These are phyloP conservation scores for Aspergillus sclerotioniger DNA, from an alignment of 495 filamentous ascomycete genomes.

Conservation along the genomic window DNA sequence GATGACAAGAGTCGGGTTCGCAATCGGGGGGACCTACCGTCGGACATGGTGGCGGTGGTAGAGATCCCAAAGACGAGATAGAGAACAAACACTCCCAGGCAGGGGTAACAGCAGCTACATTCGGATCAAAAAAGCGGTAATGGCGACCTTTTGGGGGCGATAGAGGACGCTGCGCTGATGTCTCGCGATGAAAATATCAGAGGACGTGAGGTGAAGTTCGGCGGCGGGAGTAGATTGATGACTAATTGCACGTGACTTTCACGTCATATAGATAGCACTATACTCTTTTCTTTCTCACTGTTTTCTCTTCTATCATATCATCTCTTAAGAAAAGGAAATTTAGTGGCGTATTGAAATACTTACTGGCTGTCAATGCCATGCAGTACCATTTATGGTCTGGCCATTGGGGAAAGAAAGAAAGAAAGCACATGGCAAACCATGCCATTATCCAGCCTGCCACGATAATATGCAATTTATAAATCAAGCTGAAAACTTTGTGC, in stretches of 20 bases:
- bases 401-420: too few relatives aligned
- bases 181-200: constrained; percentile 13
- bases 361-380: too few relatives aligned
- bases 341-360: too few relatives aligned
- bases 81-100: constrained; percentile 30
- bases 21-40: constrained; percentile 46
- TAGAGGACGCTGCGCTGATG: constrained; percentile 18
- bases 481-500: too few relatives aligned
- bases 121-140: constrained; percentile 35
- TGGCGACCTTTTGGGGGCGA: constrained; percentile 27
- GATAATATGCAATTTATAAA: too few relatives aligned
- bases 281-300: too few relatives aligned
- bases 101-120: constrained; percentile 41
- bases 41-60: constrained; percentile 51
- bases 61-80: constrained; percentile 25
- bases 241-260: constrained; percentile 17
- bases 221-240: constrained; percentile 13
- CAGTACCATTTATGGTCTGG: too few relatives aligned
- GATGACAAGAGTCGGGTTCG: not conserved
- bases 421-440: too few relatives aligned
- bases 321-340: too few relatives aligned
- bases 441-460: too few relatives aligned
- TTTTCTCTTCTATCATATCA: too few relatives aligned
- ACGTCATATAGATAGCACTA: not conserved
- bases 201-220: constrained; percentile 17